These are phyloP conservation scores for Venturia nashicola DNA, from an alignment of 2,329 filamentous ascomycete species.

Conservation along the genomic window DNA sequence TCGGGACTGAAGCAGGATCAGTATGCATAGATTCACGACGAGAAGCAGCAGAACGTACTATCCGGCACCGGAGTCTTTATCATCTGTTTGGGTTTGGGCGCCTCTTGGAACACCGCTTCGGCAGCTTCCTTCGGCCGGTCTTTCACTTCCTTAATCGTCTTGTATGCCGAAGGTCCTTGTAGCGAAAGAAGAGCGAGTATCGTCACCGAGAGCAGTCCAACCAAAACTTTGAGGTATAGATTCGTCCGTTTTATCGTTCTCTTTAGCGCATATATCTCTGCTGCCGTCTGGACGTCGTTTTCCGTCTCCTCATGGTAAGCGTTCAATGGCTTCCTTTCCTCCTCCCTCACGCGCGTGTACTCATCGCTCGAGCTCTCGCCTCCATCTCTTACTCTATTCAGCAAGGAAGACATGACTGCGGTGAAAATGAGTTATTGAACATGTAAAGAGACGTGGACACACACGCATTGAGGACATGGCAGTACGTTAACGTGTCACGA, in stretches of 20 bases:
- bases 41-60: neutral
- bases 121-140: neutral
- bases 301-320: neutral
- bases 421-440: neutral
- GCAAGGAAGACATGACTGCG: neutral
- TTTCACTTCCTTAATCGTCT: neutral
- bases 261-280: constrained; percentile 7
- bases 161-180: neutral
- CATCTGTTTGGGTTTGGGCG: neutral
- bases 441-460: neutral
- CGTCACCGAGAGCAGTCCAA: neutral
- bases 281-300: neutral
- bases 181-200: neutral
- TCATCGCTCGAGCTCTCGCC: neutral
- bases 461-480: neutral
- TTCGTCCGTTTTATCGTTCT: constrained; percentile 3
- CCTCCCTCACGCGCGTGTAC: neutral
- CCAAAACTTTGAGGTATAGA: constrained; percentile 6
- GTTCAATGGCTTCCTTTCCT: neutral
- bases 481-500: neutral
- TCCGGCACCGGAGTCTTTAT: constrained; percentile 9
- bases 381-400: constrained; percentile 1
- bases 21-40: neutral
- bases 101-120: neutral
- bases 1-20: neutral